phyloP scores from a whole-genome alignment of 441 rosid species.

The Mallotus japonicus region DNA sequence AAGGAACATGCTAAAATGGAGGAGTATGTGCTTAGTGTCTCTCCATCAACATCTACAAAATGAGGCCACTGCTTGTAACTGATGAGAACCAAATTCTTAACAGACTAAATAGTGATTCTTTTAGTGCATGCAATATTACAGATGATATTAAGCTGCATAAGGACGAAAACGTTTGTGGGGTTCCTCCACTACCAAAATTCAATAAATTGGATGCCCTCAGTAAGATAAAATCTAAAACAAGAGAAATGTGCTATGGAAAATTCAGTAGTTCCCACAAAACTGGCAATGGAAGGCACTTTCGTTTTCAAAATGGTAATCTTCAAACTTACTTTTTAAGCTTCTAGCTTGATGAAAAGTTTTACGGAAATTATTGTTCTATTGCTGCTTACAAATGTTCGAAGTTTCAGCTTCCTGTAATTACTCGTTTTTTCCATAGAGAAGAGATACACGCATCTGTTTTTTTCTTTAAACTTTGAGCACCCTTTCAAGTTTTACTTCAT shows the following conservation, averaged over 20 bases:
- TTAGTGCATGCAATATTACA: conserved; percentile 12
- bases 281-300: conserved; percentile 23
- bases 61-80: conserved; percentile 58
- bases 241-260: conserved; percentile 28
- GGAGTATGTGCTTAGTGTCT: conserved; percentile 43
- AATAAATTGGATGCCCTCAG: conserved; percentile 27
- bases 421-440: background rate
- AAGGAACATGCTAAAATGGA: conserved; percentile 41
- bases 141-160: conserved; percentile 27
- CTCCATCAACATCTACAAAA: conserved; percentile 36
- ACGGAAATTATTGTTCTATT: conserved; percentile 9
- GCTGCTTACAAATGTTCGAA: background rate
- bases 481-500: background rate
- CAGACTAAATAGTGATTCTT: conserved; percentile 35
- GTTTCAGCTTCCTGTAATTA: background rate
- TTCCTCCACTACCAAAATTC: conserved; percentile 49
- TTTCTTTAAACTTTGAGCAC: background rate
- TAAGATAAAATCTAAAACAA: conserved; percentile 33
- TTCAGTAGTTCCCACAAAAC: conserved; percentile 27
- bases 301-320: conserved; percentile 34
- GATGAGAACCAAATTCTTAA: conserved; percentile 55
- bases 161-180: conserved; percentile 33
- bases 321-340: background rate
- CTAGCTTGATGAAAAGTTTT: background rate
- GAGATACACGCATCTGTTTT: background rate